Evolutionary conservation across 345 rosid species (phyloP).

Genomic region (Citrus australasica): DNA sequence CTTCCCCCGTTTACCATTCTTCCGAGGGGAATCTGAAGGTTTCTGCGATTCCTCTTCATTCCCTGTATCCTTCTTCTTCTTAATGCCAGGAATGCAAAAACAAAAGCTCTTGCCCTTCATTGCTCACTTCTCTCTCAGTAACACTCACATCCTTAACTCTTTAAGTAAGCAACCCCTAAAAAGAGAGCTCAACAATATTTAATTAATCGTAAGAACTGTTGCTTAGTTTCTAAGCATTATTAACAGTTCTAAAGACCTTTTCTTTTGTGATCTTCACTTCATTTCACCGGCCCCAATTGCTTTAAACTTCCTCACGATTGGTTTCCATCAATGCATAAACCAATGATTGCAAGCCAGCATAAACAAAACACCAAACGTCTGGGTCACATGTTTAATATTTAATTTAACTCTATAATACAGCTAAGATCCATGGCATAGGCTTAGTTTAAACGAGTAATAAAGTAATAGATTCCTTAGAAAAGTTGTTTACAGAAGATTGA

Average conservation of each 20-base stretch:
- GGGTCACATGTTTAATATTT: not conserved
- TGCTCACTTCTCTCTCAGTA: not conserved
- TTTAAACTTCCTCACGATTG: not conserved
- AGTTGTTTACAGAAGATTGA: not conserved
- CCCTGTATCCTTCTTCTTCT: constrained; percentile 15
- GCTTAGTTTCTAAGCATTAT: constrained; percentile 1
- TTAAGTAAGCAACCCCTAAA: not conserved
- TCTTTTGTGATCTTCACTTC: not conserved
- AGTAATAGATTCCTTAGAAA: not conserved
- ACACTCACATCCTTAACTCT: not conserved
- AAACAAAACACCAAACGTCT: not conserved
- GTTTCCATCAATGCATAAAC: not conserved
- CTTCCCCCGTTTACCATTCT: not conserved
- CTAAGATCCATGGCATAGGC: not conserved
- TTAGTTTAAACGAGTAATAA: not conserved
- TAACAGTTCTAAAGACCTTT: not conserved
- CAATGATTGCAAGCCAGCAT: constrained; percentile 8
- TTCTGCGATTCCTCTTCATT: not conserved
- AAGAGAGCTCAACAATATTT: not conserved
- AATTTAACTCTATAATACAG: not conserved
- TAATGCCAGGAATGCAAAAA: constrained; percentile 16
- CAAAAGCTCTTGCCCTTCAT: constrained; percentile 16
- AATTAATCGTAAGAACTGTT: not conserved
- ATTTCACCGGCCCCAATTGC: not conserved
- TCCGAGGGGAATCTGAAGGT: not conserved